Base-by-base conservation (phyloP, 139 green algal species). In the Ettlia oleoabundans region DNA sequence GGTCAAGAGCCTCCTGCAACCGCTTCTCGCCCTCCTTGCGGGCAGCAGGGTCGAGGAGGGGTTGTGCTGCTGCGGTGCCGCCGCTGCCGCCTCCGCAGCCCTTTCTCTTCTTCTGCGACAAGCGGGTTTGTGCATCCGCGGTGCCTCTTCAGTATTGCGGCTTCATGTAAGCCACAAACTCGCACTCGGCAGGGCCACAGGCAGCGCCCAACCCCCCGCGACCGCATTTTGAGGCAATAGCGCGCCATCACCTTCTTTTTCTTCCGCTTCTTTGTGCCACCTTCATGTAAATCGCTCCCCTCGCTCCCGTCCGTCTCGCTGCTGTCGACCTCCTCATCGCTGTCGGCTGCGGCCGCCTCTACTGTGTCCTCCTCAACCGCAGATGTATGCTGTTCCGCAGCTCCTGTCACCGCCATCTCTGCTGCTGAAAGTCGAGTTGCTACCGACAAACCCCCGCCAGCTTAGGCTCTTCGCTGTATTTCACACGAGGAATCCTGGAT, bases 71-170 rank as follows among this genome's bases (percentile, higher is more conserved):
- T 30, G n/a, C 76, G 19, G 40, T 42, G 0, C 4, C 62, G 15
- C 42, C 37, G 66, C 52, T 35, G 51, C 78, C 47, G 41, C 41
- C 62, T 19, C 76, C 76, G 2, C 18, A 3, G 30, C 61, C 75
- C 66, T 69, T 68, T 37, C 58, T 78, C 52, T 77, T 84, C 52
- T 84, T 43, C 66, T 41, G 41, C 30, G 55, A n/a, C 21, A n/a
- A 9, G 55, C 21, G 21, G 55, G 55, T 10, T 24, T 10, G 47
- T n/a, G 47, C 15, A 58, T 10, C 47, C 13, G 47, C 15, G 47
- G 47, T 10, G 47, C 13, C 47, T 24, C 47, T 58, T 58, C 47
- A 65, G 55, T 15, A 22, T 58, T 9, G 55, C 5, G 55, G 21
- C 55, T 65, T 65, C 55, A 32, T 32, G 9, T 10, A 10, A 65